Conservation (phyloP, 169 alveolate species). For the Plasmodium vivax region DNA sequence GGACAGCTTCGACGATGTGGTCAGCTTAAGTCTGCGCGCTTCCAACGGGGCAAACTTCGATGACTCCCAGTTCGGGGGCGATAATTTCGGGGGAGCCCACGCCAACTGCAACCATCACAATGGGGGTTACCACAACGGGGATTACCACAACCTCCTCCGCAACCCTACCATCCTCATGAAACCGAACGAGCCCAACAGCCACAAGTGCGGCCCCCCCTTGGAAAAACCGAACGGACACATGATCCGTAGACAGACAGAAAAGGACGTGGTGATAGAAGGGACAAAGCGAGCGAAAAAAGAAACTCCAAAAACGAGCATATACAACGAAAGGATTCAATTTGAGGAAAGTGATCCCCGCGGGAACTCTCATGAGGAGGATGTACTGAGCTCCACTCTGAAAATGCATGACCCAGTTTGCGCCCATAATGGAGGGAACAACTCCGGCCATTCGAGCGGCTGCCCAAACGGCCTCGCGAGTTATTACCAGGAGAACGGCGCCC, state of each 20-base stretch:
- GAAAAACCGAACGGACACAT: not conserved
- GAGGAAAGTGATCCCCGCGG: not conserved
- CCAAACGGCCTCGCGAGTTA: not conserved
- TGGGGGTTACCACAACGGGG: not conserved
- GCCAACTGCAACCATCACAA: not conserved
- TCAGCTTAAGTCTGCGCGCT: not conserved
- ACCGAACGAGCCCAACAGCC: slow-evolving; percentile 14
- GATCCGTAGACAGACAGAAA: not conserved
- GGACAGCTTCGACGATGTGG: slow-evolving; percentile 7
- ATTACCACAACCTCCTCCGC: not conserved
- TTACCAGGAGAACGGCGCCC: not conserved
- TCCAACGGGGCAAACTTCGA: not conserved
- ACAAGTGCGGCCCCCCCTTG: not conserved
- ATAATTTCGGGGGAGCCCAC: not conserved
- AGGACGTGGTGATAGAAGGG: not conserved
- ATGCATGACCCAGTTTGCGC: not conserved
- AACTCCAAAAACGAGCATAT: slow-evolving; percentile 28
- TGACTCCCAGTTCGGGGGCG: not conserved
- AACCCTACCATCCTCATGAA: slow-evolving; percentile 23
- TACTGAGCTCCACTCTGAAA: not conserved
- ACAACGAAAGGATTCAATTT: slow-evolving; percentile 22
- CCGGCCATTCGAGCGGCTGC: not conserved
- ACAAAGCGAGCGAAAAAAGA: not conserved
- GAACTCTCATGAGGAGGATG: not conserved
- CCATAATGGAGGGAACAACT: not conserved